Evolutionary conservation across 331 rosid genomes (phyloP), one percentile per base, ranked within the genome.

Genomic region (Spiraea crenata): DNA sequence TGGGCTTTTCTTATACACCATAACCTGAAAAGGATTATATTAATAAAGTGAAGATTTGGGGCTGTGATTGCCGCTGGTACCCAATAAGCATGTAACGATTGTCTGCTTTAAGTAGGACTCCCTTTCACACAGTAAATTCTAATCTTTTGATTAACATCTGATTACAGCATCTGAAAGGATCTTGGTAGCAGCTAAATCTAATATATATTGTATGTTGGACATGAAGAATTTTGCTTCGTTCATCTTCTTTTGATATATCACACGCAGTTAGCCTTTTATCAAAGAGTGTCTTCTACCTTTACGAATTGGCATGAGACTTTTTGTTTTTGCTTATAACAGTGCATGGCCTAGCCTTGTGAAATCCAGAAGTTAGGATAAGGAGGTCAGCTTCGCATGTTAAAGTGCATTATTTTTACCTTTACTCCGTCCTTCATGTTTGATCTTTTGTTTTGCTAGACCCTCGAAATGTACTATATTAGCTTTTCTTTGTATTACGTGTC

Each of bases 301-400:
- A 68, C 82, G 69, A 76, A 40, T 67, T 82, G 81, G 64, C 79
- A 63, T 42, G 37, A 7, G 4, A 63, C 73, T 56, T 76, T 69
- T 50, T 71, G 45, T 49, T 75, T 2, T 1, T 42, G 69, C 31
- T 37, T 10, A 38, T 25, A 40, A 57, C 39, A 25, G 74, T 31
- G 57, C 67, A 69, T 46, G 60, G 17, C 60, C 17, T 25, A 40
- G 20, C 37, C 57, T 20, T 14, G 31, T 76, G 6, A 9, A 25
- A 75, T 40, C 74, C 39, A 54, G 7, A 10, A 8, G 9, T 17
- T 9, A 35, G 19, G 14, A 12, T 72, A 9, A 16, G 3, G 17
- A 19, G 69, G 67, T 41, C 48, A 19, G 17, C 39, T 38, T n/a
- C 60, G 40, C 5, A 12, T 48, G 61, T 34, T 49, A 48, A 47